A percentile compares a stretch with the other conserved stretches of the same genome.
These are phyloP conservation scores for Mycena sp. DNA, from an alignment of 1,284 basidiomycete species.

Conservation along the genomic window DNA sequence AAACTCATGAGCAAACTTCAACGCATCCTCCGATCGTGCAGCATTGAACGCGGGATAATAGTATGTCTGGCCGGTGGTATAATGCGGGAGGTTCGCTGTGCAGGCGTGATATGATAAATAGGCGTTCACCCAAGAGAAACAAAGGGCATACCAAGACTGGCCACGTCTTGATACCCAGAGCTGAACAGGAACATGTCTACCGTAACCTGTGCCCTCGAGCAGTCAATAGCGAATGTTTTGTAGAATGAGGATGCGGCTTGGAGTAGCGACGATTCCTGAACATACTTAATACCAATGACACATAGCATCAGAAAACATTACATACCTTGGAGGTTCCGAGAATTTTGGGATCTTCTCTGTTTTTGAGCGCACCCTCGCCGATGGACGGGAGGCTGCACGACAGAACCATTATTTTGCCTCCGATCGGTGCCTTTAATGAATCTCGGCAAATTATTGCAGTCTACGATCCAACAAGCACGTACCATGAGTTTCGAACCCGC, in stretches of 20 bases:
- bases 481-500: constrained; percentile 88
- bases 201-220: constrained; percentile 95
- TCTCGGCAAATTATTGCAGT: not conserved
- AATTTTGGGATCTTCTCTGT: constrained; percentile 96
- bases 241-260: constrained; percentile 95
- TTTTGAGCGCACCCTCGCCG: constrained; percentile 94
- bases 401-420: constrained; percentile 95
- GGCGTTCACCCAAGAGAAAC: not conserved
- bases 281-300: not conserved
- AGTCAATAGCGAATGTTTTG: constrained; percentile 99
- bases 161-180: constrained; percentile 94
- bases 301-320: not conserved
- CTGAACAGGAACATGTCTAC: constrained; percentile 99
- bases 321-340: constrained; percentile 91
- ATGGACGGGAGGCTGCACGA: constrained; percentile 89
- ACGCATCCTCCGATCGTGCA: constrained; percentile 90
- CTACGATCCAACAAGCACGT: constrained; percentile 8
- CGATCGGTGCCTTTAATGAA: constrained; percentile 63
- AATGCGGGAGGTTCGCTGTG: constrained; percentile 90
- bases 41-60: constrained; percentile 99
- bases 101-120: constrained; percentile 22
- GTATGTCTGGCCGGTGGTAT: constrained; percentile 98
- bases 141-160: constrained; percentile 75
- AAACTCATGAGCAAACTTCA: constrained; percentile 98
- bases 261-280: constrained; percentile 84